Evolutionary conservation across 495 filamentous ascomycete genomes (phyloP), one percentile per base, ranked within the genome.

Genomic region (Penicillium bovifimosum): DNA sequence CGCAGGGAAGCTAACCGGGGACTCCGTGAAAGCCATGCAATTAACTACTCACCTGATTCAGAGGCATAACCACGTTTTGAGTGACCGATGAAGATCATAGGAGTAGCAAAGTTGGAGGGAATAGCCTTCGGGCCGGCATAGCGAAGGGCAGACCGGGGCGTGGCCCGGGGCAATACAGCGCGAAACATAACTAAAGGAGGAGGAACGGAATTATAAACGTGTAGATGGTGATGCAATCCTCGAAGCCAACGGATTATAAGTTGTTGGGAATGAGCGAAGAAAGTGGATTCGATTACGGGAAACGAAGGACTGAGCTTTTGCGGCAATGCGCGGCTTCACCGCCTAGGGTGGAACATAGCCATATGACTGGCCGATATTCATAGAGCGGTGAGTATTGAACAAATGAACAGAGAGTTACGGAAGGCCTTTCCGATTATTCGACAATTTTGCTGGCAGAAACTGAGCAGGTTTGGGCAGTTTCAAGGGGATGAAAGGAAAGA

Each of bases 31-130:
- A 33, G 11, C 27, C 26, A 26, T 43, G 17, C 1, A 17, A 36
- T 10, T n/a, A 29, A 31, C 9, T 33, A 65, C 84, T 71, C 57
- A 93, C 90, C 86, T 70, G 88, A 76, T 73, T 90, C 80, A 61
- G 86, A 86, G 50, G 90, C 89, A 73, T 90, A 96, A 46, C 80
- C 79, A 65, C 83, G 80, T 74, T 82, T 77, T 69, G 78, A 78
- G 65, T 77, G 76, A 61, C 78, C 78, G 61, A 84, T 66, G 53
- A 83, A 65, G 59, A 75, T 58, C 58, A 71, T 73, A 47, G 80
- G 72, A 59, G 79, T 70, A 71, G 79, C 75, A 75, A 67, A 73
- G 76, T 65, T 62, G 73, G 83, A 67, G 79, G 76, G 64, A 78
- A 67, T 54, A 54, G 62, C 55, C 66, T 67, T 67, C 51, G 68